phyloP scores from a whole-genome alignment of 139 green algal genomes.

The Edaphochlamys debaryana region DNA sequence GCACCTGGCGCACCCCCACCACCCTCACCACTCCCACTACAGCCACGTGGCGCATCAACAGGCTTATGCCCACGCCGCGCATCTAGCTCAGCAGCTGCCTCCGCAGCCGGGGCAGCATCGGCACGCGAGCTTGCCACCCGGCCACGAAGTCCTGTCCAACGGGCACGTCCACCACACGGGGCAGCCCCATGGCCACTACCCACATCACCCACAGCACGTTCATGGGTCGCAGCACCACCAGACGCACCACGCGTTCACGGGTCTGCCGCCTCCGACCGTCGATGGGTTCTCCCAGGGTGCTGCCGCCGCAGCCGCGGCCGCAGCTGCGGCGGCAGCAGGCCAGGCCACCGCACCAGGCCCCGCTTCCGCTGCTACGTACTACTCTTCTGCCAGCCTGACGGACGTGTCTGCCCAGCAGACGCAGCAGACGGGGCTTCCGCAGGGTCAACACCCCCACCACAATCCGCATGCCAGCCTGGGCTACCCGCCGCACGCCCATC shows the following conservation, averaged over 20 bases:
- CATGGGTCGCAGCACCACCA: neutral
- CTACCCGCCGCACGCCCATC: no score
- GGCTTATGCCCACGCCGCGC: no score
- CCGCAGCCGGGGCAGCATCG: conserved; percentile 1
- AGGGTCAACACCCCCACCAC: no score
- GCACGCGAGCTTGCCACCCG: neutral
- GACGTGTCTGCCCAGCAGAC: no score
- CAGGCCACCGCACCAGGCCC: neutral
- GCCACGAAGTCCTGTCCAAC: neutral
- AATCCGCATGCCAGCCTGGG: no score
- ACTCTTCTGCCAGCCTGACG: no score
- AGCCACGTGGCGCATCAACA: no score
- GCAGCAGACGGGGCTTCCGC: no score
- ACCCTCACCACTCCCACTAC: no score
- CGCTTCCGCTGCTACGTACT: no score
- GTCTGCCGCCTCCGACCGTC: neutral
- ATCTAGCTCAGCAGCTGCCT: no score
- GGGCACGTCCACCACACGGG: neutral
- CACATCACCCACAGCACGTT: neutral
- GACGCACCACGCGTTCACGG: neutral
- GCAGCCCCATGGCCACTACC: neutral
- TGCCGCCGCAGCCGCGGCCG: neutral
- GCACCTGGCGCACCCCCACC: no score
- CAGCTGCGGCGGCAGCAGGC: neutral
- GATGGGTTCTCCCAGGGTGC: neutral